Conservation (phyloP, 441 rosid genomes). For the Pelargonium myrrhifolium region DNA sequence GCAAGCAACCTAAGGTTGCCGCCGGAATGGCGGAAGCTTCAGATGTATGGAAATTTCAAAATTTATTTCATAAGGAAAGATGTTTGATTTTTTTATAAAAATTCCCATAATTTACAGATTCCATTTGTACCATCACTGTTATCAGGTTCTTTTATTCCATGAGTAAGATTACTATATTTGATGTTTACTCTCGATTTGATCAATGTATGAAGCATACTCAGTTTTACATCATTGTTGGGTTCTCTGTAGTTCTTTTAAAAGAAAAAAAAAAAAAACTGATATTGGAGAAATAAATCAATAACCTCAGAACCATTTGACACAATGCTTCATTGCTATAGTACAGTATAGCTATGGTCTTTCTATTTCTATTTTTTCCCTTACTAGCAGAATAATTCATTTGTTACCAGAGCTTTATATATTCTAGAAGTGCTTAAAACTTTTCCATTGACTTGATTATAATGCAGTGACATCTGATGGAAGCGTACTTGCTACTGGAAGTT, state of each 20-base stretch:
- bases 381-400: not conserved
- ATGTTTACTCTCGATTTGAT: not conserved
- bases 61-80: no score
- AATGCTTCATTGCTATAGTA: not conserved
- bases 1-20: no score
- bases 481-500: slow-evolving; percentile 95
- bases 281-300: not conserved
- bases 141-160: not conserved
- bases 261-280: not conserved
- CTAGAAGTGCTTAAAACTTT: slow-evolving; percentile 12
- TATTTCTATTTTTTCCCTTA: not conserved
- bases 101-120: no score
- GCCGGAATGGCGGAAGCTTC: no score
- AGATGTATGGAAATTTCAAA: no score
- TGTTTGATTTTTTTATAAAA: no score
- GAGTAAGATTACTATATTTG: not conserved
- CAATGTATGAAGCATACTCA: not conserved
- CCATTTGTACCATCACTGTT: no score
- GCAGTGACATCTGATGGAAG: slow-evolving; percentile 86
- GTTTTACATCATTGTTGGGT: not conserved
- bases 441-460: slow-evolving; percentile 27
- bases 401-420: slow-evolving; percentile 6
- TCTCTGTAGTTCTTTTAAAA: not conserved
- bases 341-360: not conserved
- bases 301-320: not conserved